Conservation (phyloP, 441 rosid species). For the Populus hybrid region DNA sequence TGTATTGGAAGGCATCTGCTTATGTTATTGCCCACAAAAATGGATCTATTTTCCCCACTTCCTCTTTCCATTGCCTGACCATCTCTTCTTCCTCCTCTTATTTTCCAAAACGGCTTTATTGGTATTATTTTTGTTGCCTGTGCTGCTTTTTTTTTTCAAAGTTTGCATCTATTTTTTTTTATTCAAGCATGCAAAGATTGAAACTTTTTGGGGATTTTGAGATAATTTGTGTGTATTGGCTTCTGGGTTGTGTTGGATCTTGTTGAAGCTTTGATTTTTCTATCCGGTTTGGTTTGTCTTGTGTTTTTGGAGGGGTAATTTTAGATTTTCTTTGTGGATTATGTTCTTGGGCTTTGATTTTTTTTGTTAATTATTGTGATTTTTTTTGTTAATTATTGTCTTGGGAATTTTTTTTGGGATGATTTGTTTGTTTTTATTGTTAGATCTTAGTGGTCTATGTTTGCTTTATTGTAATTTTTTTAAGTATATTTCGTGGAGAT, state of each 20-base stretch:
- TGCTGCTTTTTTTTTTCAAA: constrained; percentile 20
- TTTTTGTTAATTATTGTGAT: neutral
- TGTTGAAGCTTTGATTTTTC: constrained; percentile 11
- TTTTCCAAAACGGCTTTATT: neutral
- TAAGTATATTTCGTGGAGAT: neutral
- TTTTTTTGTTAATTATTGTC: neutral
- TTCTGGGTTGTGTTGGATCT: constrained; percentile 16
- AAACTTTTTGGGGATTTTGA: neutral
- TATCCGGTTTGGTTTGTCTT: neutral
- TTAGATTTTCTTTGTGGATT: neutral
- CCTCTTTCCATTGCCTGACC: constrained; percentile 28
- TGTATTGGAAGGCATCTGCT: neutral
- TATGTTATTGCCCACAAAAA: constrained; percentile 17
- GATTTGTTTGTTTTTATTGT: neutral
- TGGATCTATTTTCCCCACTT: constrained; percentile 26
- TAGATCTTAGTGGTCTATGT: neutral
- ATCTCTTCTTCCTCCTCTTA: neutral
- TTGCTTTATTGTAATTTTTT: neutral
- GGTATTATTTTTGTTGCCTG: constrained; percentile 14
- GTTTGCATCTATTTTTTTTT: neutral
- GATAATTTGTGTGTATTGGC: constrained; percentile 8
- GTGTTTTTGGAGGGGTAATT: neutral
- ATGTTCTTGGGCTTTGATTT: neutral
- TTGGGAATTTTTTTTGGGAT: neutral
- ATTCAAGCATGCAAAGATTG: neutral